Evolutionary conservation across 345 rosid genomes (phyloP).

Genomic region (Sonneratia caseolaris): DNA sequence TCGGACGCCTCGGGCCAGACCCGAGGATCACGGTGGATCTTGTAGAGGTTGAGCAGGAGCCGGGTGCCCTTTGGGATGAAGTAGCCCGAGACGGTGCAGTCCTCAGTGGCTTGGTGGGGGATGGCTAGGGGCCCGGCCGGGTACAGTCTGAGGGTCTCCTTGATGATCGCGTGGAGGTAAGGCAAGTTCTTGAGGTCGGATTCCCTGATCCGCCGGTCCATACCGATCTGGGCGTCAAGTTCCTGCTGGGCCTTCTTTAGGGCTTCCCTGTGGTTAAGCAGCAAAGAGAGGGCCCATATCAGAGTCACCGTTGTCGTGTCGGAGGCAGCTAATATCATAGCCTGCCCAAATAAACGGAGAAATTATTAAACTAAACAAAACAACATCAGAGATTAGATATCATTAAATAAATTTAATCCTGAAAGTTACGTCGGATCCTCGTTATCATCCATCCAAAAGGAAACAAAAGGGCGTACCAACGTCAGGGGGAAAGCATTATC

Average conservation of each 20-base stretch:
- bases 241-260: constrained; percentile 30
- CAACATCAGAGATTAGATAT: too few relatives aligned
- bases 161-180: constrained; percentile 25
- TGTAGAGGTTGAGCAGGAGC: constrained; percentile 15
- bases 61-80: constrained; percentile 26
- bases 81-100: constrained; percentile 24
- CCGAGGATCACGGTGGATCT: constrained; percentile 25
- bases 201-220: constrained; percentile 15
- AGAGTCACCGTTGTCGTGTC: constrained; percentile 28
- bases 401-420: too few relatives aligned
- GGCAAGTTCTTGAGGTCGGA: constrained; percentile 23
- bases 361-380: constrained; percentile 6
- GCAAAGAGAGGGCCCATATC: constrained; percentile 34
- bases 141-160: constrained; percentile 32
- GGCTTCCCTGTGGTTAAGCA: constrained; percentile 25
- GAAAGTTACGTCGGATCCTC: too few relatives aligned
- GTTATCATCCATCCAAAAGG: too few relatives aligned
- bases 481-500: too few relatives aligned
- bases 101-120: constrained; percentile 30
- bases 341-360: constrained; percentile 9
- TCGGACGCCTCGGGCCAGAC: constrained; percentile 23
- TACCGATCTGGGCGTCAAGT: constrained; percentile 27
- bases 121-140: constrained; percentile 26
- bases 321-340: constrained; percentile 26
- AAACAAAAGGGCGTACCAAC: too few relatives aligned